Base-by-base conservation (phyloP, 768 basidiomycete genomes). In the Russula griseocarnosa region DNA sequence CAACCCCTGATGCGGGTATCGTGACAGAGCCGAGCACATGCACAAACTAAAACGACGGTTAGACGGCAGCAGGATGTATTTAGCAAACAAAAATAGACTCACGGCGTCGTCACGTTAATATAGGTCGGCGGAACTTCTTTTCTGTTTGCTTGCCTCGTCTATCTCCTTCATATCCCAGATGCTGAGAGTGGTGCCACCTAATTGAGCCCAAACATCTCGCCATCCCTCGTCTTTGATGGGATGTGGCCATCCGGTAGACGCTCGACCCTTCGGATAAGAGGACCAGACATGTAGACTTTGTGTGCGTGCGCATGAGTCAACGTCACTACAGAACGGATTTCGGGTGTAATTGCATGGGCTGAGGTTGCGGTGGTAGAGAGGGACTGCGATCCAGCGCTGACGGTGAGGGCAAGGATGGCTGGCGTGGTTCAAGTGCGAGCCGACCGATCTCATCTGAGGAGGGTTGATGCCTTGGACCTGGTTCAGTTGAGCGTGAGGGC, bases 81-180 rank as follows among this genome's bases (percentile, higher is more conserved):
- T n/a, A n/a, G n/a, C n/a, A n/a, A n/a, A n/a, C n/a, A 42, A 63
- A 50, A n/a, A 20, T 56, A 14, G 50, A 83, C 91, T 75, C 72
- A 92, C 90, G 51, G 90, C 89, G 76, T 95, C 94, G 90, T 92
- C 52, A 88, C 83, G 73, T 95, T 95, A 70, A 93, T 80, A 74
- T 94, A 95, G 1, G 84, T 79, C 7, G 93, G 93, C 16, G 93
- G 92, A 1, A 92, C 91, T 76, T 94, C 88, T 66, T 75, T 84
- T 18, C 90, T 85, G 79, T 69, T 83, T 85, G 68, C 85, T 92
- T 2, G 93, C 93, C 71, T 88, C 89, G 67, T 93, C 86, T 61
- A 95, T 86, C 69, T 88, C 84, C 70, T 83, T 85, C 88, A 94
- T 94, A 72, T 93, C 91, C 93, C 93, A 95, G 49, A 94, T 80